phyloP scores from a whole-genome alignment of 1,139 yeast species.

The Yamadazyma blattariae region DNA sequence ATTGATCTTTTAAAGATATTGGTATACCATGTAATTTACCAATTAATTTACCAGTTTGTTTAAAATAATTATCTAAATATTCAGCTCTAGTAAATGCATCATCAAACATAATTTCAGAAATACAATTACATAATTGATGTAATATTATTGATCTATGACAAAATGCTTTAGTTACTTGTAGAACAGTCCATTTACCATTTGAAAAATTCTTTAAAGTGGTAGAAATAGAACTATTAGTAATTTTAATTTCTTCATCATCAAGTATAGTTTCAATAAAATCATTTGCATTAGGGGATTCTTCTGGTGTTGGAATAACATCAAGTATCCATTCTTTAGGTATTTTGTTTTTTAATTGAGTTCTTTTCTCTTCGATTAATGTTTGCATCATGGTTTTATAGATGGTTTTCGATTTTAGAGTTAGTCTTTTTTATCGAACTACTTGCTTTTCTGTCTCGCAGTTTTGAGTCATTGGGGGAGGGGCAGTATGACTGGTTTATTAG shows the following conservation, averaged over 20 bases:
- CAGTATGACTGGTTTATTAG: too few species aligned
- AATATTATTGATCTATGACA: slow-evolving; percentile 36
- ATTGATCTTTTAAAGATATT: slow-evolving; percentile 31
- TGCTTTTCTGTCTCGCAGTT: too few species aligned
- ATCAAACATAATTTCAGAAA: slow-evolving; percentile 30
- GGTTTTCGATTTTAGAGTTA: too few species aligned
- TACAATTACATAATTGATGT: slow-evolving; percentile 40
- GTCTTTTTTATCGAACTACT: too few species aligned
- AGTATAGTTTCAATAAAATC: slow-evolving; percentile 29
- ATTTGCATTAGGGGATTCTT: slow-evolving; percentile 24
- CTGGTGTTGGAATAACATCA: slow-evolving; percentile 10
- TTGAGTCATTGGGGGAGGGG: too few species aligned
- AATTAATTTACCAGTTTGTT: slow-evolving; percentile 16
- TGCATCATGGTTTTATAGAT: too few species aligned
- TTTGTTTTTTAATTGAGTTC: slow-evolving; percentile 2
- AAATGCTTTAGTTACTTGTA: slow-evolving; percentile 12
- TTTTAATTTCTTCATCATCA: slow-evolving; percentile 24
- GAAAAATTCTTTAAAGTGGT: slow-evolving; percentile 3
- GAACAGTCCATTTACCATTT: slow-evolving; percentile 9
- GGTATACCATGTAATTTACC: slow-evolving; percentile 39
- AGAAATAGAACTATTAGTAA: slow-evolving; percentile 21
- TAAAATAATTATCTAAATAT: slow-evolving; percentile 22
- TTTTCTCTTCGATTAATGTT: slow-evolving; percentile 3
- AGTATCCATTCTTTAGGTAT: slow-evolving; percentile 22
- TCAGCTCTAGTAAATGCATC: slow-evolving; percentile 25